These are phyloP conservation scores for Hypocrella siamensis DNA, from an alignment of 2,329 filamentous ascomycete species.

Conservation along the genomic window DNA sequence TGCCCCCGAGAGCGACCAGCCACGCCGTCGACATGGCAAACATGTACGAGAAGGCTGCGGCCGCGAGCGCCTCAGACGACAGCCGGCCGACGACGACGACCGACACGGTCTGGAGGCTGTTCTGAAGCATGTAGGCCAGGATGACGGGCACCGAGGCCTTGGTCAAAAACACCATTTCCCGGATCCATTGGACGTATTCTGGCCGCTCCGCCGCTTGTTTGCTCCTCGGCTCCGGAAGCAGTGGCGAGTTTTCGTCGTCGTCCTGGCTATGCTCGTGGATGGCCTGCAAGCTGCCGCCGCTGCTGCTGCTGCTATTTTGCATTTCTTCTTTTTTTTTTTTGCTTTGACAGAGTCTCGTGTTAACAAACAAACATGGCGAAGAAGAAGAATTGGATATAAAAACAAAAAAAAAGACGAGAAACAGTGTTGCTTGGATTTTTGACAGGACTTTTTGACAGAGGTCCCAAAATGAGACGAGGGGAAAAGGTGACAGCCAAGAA, in stretches of 20 bases:
- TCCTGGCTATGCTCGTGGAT: too few relatives aligned
- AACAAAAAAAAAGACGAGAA: too few relatives aligned
- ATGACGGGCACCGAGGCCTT: conserved; percentile 57
- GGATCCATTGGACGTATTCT: conserved; percentile 7
- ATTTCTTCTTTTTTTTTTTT: too few relatives aligned
- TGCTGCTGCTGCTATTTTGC: too few relatives aligned
- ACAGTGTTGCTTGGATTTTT: too few relatives aligned
- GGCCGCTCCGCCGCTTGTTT: conserved; percentile 4
- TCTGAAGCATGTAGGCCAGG: conserved; percentile 71
- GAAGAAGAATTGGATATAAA: too few relatives aligned
- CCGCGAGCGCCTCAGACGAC: conserved; percentile 65
- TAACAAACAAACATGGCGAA: too few relatives aligned
- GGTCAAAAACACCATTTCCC: conserved; percentile 31
- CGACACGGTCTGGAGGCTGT: conserved; percentile 68
- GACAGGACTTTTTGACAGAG: too few relatives aligned
- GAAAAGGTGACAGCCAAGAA: too few relatives aligned
- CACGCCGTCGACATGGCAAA: conserved; percentile 82
- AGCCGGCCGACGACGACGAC: conserved; percentile 69
- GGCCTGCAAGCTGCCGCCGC: too few relatives aligned
- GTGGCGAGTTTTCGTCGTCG: background rate
- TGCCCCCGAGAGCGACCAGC: conserved; percentile 74
- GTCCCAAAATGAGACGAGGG: too few relatives aligned
- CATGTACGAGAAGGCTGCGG: conserved; percentile 82
- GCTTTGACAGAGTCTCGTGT: too few relatives aligned
- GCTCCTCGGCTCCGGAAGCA: conserved; percentile 4